A percentile compares a stretch with the other conserved stretches of the same genome.
Evolutionary conservation across 2,329 filamentous ascomycete species (phyloP).

Genomic region (Clonostachys byssicola): DNA sequence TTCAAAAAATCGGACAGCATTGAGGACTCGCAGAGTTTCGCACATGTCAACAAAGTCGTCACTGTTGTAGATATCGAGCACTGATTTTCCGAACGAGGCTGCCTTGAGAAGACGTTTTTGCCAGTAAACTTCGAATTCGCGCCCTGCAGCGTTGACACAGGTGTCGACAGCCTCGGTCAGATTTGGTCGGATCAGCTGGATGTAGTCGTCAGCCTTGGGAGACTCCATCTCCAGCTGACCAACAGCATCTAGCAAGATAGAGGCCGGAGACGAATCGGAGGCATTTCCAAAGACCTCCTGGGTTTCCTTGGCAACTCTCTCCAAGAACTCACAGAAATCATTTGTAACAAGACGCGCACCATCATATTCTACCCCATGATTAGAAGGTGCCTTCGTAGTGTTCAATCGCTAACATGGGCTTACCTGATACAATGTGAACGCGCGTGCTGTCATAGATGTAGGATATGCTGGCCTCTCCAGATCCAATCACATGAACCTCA

Average conservation of each 20-base stretch:
- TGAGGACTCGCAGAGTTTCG: conserved; percentile 86
- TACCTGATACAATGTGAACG: conserved; percentile 83
- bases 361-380: conserved; percentile 54
- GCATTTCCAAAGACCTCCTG: conserved; percentile 87
- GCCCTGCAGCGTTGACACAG: conserved; percentile 88
- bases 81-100: conserved; percentile 95
- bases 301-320: conserved; percentile 82
- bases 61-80: conserved; percentile 94
- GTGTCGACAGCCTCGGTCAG: conserved; percentile 91
- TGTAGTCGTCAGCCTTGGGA: conserved; percentile 95
- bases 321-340: conserved; percentile 95
- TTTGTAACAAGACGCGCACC: conserved; percentile 89
- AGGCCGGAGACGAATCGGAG: conserved; percentile 83
- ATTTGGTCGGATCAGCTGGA: conserved; percentile 84
- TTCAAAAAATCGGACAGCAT: conserved; percentile 87
- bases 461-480: conserved; percentile 68
- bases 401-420: conserved; percentile 15
- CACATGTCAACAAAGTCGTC: conserved; percentile 99
- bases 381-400: neutral
- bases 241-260: conserved; percentile 89
- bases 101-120: conserved; percentile 96
- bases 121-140: conserved; percentile 87
- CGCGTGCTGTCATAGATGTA: conserved; percentile 89
- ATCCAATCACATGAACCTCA: conserved; percentile 90
- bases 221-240: conserved; percentile 90